Conservation (phyloP, 225 moss, liverwort and hornwort species). For the Pleurozium schreberi region DNA sequence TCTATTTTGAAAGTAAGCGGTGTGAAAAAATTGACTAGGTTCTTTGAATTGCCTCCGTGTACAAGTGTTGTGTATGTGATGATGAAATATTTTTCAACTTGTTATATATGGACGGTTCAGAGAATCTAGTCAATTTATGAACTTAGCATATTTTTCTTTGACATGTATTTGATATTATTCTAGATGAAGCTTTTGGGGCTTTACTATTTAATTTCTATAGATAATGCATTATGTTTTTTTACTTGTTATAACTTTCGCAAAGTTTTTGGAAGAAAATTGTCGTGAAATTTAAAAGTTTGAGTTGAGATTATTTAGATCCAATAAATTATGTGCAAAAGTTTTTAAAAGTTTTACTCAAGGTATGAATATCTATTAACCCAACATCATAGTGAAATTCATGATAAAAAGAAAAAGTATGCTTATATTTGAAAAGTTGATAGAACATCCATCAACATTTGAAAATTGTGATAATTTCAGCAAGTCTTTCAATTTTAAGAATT, state of each 20-base stretch:
- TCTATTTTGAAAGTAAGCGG: no score
- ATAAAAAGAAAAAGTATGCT: neutral
- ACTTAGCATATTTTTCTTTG: neutral
- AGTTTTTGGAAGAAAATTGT: neutral
- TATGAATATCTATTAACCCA: neutral
- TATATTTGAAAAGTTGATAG: neutral
- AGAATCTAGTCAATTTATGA: neutral
- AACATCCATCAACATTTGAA: neutral
- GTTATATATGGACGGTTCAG: neutral
- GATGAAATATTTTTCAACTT: neutral
- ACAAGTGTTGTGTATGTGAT: neutral
- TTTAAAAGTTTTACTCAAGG: accelerated
- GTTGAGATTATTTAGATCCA: neutral
- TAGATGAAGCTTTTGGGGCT: no score
- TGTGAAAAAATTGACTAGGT: neutral
- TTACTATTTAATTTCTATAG: no score
- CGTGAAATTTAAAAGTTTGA: neutral
- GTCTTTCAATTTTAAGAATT: neutral
- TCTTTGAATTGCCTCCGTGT: neutral
- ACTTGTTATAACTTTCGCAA: neutral
- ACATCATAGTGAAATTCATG: neutral
- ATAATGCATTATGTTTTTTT: no score
- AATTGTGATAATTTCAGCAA: neutral
- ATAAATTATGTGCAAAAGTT: neutral
- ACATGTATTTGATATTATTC: neutral